These are phyloP conservation scores for Penicillium silybi DNA, from an alignment of 495 filamentous ascomycete species.

Conservation along the genomic window DNA sequence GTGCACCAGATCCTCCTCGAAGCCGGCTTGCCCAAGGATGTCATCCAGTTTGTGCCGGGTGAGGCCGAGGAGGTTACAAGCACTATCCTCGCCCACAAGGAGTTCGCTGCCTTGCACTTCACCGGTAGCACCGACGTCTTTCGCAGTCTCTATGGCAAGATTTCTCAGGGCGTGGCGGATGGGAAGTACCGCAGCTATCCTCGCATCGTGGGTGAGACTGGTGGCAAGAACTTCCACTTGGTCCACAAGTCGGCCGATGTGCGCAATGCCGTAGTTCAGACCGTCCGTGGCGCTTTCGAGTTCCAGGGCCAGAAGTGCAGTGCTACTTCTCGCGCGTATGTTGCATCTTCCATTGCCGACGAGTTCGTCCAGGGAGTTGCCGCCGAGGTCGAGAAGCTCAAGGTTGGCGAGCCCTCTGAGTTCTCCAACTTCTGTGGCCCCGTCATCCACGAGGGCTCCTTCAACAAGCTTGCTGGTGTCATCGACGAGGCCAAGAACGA, in stretches of 20 bases:
- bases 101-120: constrained; percentile 77
- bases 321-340: constrained; percentile 72
- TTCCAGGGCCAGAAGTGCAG: constrained; percentile 88
- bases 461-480: constrained; percentile 49
- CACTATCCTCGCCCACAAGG: constrained; percentile 61
- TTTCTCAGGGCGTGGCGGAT: constrained; percentile 66
- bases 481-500: constrained; percentile 64
- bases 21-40: constrained; percentile 71
- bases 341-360: constrained; percentile 66
- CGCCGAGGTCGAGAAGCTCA: constrained; percentile 60
- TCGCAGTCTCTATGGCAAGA: constrained; percentile 71
- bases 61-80: constrained; percentile 74
- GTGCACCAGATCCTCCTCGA: constrained; percentile 80
- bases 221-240: constrained; percentile 87
- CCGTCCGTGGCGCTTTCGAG: constrained; percentile 78
- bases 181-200: constrained; percentile 73
- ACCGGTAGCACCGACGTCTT: constrained; percentile 84
- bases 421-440: constrained; percentile 59
- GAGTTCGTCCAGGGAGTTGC: constrained; percentile 60
- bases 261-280: constrained; percentile 71
- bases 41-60: constrained; percentile 82
- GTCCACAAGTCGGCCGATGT: constrained; percentile 71
- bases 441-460: constrained; percentile 53
- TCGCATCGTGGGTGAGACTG: constrained; percentile 80
- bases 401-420: constrained; percentile 64